Evolutionary conservation across 768 basidiomycete species (phyloP), one percentile per base, ranked within the genome.

Genomic region (Lactarius pseudohatsudake): DNA sequence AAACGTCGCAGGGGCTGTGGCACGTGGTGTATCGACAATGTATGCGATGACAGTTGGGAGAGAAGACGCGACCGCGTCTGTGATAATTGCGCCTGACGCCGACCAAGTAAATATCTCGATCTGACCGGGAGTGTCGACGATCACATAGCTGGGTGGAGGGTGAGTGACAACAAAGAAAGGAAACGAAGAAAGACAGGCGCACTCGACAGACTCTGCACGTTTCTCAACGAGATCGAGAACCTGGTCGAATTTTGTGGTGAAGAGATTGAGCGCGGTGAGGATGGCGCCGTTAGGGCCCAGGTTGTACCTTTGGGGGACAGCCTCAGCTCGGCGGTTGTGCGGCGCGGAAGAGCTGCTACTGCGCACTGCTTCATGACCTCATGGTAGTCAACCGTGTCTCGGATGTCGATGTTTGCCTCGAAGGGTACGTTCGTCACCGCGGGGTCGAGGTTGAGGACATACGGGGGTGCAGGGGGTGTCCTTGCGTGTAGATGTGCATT

Each of bases 51-150:
- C 93, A 2, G 97, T 90, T 6, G 97, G 97, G 64, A 98, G 80
- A 0, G 95, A 86, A 3, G 93, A 92, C 0, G 97, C 97, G 50
- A 99, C 82, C 20, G 97, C 93, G 74, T 98, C 96, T 50, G 97
- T 99, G 72, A 99, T 98, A 74, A 99, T 99, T 13, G 96, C 90
- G 5, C 97, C 97, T 56, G 96, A 98, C 2, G 97, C 97, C 0
- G 96, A 98, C 97, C 97, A 99, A 59, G 97, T 99, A 75, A 99
- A 99, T 70, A 98, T 99, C 78, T 99, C 97, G 73, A 99, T 99
- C 78, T 99, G 97, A 4, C 97, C 97, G 7, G 97, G 97, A 0
- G 97, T 99, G 73, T 99, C 97, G 57, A 99, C 81, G 56, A 99
- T 88, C 66, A 99, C 85, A 79, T 98, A 90, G 72, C 96, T 98